A percentile compares a stretch with the other conserved stretches of the same genome.
Conservation (phyloP, 129 eudicot species). For the Flaveria bidentis region DNA sequence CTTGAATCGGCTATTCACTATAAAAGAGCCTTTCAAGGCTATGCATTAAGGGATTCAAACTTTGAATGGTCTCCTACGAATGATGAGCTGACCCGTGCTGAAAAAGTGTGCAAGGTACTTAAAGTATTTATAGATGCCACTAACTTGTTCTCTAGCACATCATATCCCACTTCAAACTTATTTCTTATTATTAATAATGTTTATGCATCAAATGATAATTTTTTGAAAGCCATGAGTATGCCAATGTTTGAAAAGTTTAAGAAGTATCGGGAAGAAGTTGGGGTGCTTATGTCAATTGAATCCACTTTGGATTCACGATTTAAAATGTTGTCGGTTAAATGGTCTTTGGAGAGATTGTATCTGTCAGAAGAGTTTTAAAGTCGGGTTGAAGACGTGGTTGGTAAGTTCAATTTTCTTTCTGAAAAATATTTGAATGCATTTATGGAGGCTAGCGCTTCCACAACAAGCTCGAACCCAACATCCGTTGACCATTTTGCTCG, state of each 20-base stretch:
- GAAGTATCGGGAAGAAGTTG: neutral
- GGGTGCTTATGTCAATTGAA: neutral
- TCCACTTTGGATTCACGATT: neutral
- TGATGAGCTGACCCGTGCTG: neutral
- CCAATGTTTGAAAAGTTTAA: neutral
- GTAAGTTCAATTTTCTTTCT: neutral
- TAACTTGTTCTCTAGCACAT: neutral
- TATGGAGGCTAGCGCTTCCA: neutral
- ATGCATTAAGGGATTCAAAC: neutral
- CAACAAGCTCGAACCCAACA: neutral
- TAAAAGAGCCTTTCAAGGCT: neutral
- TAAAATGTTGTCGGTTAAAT: neutral
- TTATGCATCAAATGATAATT: neutral
- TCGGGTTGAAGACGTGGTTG: neutral
- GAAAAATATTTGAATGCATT: neutral
- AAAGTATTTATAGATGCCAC: neutral
- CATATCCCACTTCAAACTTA: neutral
- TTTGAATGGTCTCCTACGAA: neutral
- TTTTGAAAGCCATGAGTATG: neutral
- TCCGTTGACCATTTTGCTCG: neutral
- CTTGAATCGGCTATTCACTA: neutral
- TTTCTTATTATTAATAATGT: neutral
- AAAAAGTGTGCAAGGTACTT: neutral
- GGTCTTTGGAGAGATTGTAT: neutral
- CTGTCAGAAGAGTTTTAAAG: too few relatives aligned